Evolutionary conservation across 108 stramenopile genomes (phyloP).

Genomic region (Discostella stelligeroides): DNA sequence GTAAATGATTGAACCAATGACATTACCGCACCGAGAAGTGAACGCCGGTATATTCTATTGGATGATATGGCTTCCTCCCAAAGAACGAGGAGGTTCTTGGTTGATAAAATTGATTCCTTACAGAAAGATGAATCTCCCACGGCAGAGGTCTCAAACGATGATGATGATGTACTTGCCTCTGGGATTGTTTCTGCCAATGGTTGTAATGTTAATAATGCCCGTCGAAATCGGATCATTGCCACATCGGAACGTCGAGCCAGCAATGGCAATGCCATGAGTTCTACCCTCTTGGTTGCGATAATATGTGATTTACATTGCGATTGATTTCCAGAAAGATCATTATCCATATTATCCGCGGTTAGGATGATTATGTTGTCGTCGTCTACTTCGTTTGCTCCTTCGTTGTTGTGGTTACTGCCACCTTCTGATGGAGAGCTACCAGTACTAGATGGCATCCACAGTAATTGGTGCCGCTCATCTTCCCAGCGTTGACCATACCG

Average conservation of each 20-base stretch:
- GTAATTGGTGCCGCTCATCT: background rate
- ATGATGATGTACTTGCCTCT: background rate
- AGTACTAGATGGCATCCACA: background rate
- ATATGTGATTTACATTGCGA: too few species aligned
- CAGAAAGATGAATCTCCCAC: too few species aligned
- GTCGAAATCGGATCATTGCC: slow-evolving; percentile 52
- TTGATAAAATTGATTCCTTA: background rate
- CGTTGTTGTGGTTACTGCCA: background rate
- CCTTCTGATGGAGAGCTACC: background rate
- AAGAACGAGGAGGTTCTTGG: background rate
- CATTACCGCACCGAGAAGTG: slow-evolving; percentile 26
- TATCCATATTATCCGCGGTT: background rate
- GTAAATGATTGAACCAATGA: slow-evolving; percentile 24
- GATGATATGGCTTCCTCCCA: slow-evolving; percentile 34
- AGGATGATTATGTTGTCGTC: too few species aligned
- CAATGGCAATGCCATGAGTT: slow-evolving; percentile 33
- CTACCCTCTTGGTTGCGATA: slow-evolving; percentile 12
- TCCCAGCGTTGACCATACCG: background rate
- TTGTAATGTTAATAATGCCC: background rate
- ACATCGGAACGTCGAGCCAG: slow-evolving; percentile 41
- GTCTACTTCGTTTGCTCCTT: too few species aligned
- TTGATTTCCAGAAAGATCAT: background rate
- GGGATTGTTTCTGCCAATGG: background rate
- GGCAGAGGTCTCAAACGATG: background rate
- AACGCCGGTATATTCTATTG: slow-evolving; percentile 25